phyloP scores from a whole-genome alignment of 306 rosid genomes.

The Cicer chorassanicum region DNA sequence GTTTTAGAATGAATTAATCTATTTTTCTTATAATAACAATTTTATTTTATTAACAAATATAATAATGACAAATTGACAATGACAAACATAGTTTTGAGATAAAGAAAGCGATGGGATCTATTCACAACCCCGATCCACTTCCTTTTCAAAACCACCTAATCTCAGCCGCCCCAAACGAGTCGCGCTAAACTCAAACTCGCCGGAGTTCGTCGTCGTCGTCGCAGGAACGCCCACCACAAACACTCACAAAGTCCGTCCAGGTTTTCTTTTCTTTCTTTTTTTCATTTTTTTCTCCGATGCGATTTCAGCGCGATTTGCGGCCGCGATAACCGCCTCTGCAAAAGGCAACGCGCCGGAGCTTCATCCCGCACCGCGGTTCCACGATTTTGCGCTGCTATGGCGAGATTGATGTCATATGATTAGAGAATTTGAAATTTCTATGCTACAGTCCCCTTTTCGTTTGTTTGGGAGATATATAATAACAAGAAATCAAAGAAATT shows the following conservation, averaged over 20 bases:
- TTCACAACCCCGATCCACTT: neutral
- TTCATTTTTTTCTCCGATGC: neutral
- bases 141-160: neutral
- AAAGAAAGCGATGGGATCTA: neutral
- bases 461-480: neutral
- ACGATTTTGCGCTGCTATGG: neutral
- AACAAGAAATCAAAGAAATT: neutral
- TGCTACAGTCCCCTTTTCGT: neutral
- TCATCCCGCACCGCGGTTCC: neutral
- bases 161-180: neutral
- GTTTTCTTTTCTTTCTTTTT: neutral
- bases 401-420: neutral
- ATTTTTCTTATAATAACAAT: too few relatives aligned
- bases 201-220: constrained; percentile 6
- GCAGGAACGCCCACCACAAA: neutral
- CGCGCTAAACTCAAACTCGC: neutral
- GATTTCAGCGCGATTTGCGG: neutral
- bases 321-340: neutral
- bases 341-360: neutral
- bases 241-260: neutral
- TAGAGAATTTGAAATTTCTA: neutral
- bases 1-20: too few relatives aligned
- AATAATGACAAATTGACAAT: too few relatives aligned
- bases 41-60: too few relatives aligned
- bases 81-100: too few relatives aligned